A percentile compares a stretch with the other conserved stretches of the same genome.
phyloP scores from a whole-genome alignment of 495 filamentous ascomycete genomes.

The Alectoria sarmentosa region DNA sequence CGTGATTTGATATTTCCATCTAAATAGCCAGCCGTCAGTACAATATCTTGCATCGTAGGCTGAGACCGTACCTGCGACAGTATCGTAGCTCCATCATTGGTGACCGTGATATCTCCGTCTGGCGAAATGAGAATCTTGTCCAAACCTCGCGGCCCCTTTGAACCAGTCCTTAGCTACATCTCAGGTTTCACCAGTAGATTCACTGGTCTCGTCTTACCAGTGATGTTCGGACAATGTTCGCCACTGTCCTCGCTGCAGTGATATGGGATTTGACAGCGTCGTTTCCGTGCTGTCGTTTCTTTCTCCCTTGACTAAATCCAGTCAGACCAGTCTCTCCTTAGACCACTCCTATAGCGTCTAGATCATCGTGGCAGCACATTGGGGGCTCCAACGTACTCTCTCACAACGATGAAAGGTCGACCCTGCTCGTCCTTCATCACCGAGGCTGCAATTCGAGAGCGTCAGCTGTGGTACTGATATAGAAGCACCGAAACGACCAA shows the following conservation, averaged over 20 bases:
- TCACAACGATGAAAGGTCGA: constrained; percentile 93
- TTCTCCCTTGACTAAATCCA: constrained; percentile 77
- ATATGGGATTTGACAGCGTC: constrained; percentile 98
- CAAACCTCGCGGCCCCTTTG: constrained; percentile 81
- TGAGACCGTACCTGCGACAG: constrained; percentile 60
- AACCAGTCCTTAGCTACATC: constrained; percentile 24
- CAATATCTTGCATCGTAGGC: background rate
- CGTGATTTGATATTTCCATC: constrained; percentile 99
- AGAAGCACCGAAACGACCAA: background rate
- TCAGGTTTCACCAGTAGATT: background rate
- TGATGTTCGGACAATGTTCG: constrained; percentile 96
- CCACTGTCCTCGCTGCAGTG: constrained; percentile 88
- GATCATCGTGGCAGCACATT: background rate
- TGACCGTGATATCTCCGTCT: constrained; percentile 98
- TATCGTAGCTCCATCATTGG: constrained; percentile 98
- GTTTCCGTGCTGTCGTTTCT: constrained; percentile 92
- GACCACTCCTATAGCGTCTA: background rate
- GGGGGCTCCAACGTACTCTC: constrained; percentile 67
- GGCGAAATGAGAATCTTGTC: constrained; percentile 99
- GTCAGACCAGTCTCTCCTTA: constrained; percentile 18
- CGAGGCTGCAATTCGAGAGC: constrained; percentile 44
- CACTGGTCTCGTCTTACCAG: constrained; percentile 42
- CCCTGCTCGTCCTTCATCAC: constrained; percentile 91
- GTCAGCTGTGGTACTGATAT: constrained; percentile 27
- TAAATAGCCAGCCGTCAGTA: constrained; percentile 30